A percentile compares a stretch with the other conserved stretches of the same genome.
phyloP scores from a whole-genome alignment of 2,329 filamentous ascomycete genomes.

The Aplosporella prunicola region DNA sequence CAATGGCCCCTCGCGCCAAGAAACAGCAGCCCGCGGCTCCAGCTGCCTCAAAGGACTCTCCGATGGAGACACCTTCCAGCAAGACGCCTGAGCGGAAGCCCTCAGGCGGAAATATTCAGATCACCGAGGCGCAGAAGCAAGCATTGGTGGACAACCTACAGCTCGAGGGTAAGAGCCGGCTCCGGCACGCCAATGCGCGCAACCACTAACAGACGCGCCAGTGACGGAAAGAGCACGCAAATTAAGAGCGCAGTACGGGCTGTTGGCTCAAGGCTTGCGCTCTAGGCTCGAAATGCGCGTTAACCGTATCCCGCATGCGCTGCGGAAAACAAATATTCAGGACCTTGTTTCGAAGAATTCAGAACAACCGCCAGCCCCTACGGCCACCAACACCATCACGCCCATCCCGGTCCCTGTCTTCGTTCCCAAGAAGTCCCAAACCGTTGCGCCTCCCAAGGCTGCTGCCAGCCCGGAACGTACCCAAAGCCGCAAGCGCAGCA shows the following conservation, averaged over 20 bases:
- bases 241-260: conserved; percentile 76
- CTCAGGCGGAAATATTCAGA: conserved; percentile 12
- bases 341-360: conserved; percentile 57
- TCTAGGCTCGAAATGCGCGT: conserved; percentile 86
- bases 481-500: conserved; percentile 9
- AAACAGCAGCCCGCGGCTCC: conserved; percentile 2
- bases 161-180: conserved; percentile 81
- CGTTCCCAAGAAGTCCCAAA: too few relatives aligned
- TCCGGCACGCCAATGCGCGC: not conserved
- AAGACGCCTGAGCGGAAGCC: conserved; percentile 15
- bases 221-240: conserved; percentile 83
- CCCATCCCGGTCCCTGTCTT: too few relatives aligned
- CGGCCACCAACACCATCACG: conserved; percentile 11
- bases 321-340: conserved; percentile 73
- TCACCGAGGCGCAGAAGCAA: conserved; percentile 60
- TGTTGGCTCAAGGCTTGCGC: conserved; percentile 76
- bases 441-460: too few relatives aligned
- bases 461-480: too few relatives aligned
- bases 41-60: not conserved
- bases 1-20: conserved; percentile 3
- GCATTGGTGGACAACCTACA: conserved; percentile 82
- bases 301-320: conserved; percentile 74
- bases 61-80: conserved; percentile 4
- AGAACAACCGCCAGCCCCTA: conserved; percentile 16
- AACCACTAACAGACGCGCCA: conserved; percentile 28